Base-by-base conservation (phyloP, 1,284 basidiomycete genomes). In the Fomitopsis pinicola region DNA sequence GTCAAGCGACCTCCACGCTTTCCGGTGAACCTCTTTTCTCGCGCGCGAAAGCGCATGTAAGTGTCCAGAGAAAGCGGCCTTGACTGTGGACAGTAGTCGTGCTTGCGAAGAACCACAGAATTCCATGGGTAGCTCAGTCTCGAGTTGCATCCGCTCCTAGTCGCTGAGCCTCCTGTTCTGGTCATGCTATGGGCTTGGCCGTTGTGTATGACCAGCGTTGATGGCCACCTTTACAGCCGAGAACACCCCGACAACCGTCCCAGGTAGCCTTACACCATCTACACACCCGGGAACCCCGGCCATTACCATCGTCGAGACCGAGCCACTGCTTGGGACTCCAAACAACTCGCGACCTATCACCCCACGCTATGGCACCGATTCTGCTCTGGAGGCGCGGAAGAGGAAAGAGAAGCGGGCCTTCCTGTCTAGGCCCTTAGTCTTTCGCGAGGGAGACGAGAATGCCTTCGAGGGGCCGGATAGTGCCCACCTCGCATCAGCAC, bases 401-500 rank as follows among this genome's bases (percentile, higher is more conserved):
- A 58, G 15, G 48, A 36, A 14, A 53, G 45, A 61, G 61, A 61
- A 65, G 64, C 50, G 62, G 17, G 26, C 55, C 53, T 42, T 68
- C 62, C 53, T 66, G 62, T 45, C 63, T 53, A 62, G 59, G 55
- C 30, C 66, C 53, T 55, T 63, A 15, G 48, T 46, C n/a, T 26
- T 62, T 55, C 35, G 60, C 60, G 28, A 55, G 40, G 59, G 59
- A 33, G 19, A 60, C 35, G 68, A 64, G 22, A 28, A 46, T 26
- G 8, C 26, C 9, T 33, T 46, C 10, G 58, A 61, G 12, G 58
- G 64, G 12, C 58, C 66, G 15, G 70, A 70, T 26, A 58, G 55
- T n/a, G 52, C 66, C 5, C 68, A 71, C 40, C 62, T 68, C 5
- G 66, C 64, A 3, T 64, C 67, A 9, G 65, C 64, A 0, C 70